Evolutionary conservation across 352 stramenopile genomes (phyloP).

Genomic region (Phytophthora cryptogea): DNA sequence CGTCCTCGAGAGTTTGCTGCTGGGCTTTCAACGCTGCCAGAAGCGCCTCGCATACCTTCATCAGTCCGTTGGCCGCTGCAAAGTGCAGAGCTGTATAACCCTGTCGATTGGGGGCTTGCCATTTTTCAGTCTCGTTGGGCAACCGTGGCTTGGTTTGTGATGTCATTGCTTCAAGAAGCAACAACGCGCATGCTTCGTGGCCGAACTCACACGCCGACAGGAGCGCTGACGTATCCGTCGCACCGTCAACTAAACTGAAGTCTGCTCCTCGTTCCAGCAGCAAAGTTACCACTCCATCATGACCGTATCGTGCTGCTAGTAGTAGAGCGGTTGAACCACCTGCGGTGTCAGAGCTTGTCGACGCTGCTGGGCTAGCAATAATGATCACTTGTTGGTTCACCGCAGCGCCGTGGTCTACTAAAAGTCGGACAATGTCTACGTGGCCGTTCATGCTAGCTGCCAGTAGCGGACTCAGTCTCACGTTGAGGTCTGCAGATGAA

Average conservation of each 20-base stretch:
- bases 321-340: conserved; percentile 57
- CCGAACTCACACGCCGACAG: conserved; percentile 56
- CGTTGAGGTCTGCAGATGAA: conserved; percentile 58
- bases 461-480: conserved; percentile 58
- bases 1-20: conserved; percentile 35
- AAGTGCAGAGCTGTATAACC: conserved; percentile 71
- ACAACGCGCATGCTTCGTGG: conserved; percentile 56
- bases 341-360: conserved; percentile 1
- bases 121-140: conserved; percentile 19
- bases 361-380: conserved; percentile 4
- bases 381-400: conserved; percentile 30
- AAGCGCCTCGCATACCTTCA: conserved; percentile 38
- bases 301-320: conserved; percentile 91
- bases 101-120: conserved; percentile 54
- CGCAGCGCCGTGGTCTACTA: conserved; percentile 43
- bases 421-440: conserved; percentile 45
- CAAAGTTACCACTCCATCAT: conserved; percentile 78
- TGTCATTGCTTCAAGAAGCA: conserved; percentile 39
- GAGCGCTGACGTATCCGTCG: conserved; percentile 55
- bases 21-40: conserved; percentile 41
- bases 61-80: conserved; percentile 50
- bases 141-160: not conserved
- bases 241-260: conserved; percentile 36
- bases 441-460: conserved; percentile 81
- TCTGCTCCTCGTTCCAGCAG: conserved; percentile 66